A percentile compares a stretch with the other conserved stretches of the same genome.
These are phyloP conservation scores for Effrenium voratum DNA, from an alignment of 73 alveolate genomes.

Conservation along the genomic window DNA sequence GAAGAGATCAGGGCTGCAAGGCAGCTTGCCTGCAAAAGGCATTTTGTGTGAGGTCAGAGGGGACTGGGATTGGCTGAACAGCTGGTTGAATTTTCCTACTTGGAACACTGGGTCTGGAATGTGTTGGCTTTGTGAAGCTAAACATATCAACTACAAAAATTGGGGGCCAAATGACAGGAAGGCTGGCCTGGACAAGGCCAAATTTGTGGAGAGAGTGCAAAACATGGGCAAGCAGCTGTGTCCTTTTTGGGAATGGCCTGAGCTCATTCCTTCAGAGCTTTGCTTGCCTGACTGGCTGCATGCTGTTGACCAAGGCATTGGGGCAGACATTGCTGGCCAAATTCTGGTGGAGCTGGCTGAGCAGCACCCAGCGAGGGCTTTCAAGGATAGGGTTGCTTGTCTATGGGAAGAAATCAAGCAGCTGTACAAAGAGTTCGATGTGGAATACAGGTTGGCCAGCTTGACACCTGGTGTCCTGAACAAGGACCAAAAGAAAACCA, in stretches of 20 bases:
- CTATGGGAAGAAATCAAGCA: conserved; percentile 8
- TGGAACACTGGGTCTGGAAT: not conserved
- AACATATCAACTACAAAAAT: not conserved
- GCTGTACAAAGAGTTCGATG: not conserved
- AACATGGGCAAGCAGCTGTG: not conserved
- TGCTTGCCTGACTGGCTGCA: conserved; percentile 16
- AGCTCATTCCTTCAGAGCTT: not conserved
- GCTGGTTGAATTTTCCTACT: not conserved
- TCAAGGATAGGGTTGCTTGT: not conserved
- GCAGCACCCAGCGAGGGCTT: not conserved
- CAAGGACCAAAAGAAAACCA: conserved; percentile 5
- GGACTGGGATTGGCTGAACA: conserved; percentile 41
- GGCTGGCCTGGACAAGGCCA: not conserved
- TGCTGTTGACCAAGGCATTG: conserved; percentile 47
- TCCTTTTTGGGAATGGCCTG: conserved; percentile 33
- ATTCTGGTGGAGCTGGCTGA: conserved; percentile 7
- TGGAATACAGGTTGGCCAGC: not conserved
- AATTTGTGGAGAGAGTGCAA: not conserved
- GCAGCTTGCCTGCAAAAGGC: conserved; percentile 45
- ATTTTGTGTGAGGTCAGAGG: conserved; percentile 16
- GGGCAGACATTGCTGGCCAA: conserved; percentile 11
- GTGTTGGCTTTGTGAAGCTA: conserved; percentile 34
- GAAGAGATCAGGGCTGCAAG: not conserved
- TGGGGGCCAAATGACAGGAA: not conserved
- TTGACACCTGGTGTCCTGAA: conserved; percentile 9